Conservation (phyloP, 2,329 filamentous ascomycete genomes). For the Fusarium goolgardi region DNA sequence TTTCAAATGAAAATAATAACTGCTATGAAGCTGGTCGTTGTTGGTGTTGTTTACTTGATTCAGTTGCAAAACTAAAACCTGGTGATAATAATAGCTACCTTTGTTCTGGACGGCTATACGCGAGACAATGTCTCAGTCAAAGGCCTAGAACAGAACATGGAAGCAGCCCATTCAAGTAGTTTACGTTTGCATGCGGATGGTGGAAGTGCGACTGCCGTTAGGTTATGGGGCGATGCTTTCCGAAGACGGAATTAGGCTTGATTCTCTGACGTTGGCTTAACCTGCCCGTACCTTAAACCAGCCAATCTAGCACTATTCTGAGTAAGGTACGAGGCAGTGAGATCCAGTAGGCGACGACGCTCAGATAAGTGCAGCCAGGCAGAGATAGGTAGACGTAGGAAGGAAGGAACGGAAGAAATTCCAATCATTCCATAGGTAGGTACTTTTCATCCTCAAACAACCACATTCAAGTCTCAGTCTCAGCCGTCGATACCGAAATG, state of each 20-base stretch:
- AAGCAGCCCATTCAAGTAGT: constrained; percentile 17
- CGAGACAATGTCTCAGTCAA: constrained; percentile 26
- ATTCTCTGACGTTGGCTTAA: constrained; percentile 22
- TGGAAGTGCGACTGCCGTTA: constrained; percentile 9
- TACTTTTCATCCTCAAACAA: constrained; percentile 19
- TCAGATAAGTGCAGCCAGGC: constrained; percentile 3
- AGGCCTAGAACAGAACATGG: constrained; percentile 19
- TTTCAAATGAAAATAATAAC: constrained; percentile 7
- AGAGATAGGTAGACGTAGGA: neutral
- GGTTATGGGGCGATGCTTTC: constrained; percentile 31
- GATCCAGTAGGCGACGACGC: constrained; percentile 17
- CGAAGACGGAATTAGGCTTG: constrained; percentile 38
- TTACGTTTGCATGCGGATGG: constrained; percentile 31
- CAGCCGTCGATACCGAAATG: constrained; percentile 17
- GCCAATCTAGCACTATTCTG: constrained; percentile 14
- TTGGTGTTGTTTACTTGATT: neutral
- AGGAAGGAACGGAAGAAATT: constrained; percentile 33
- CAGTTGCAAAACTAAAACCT: neutral
- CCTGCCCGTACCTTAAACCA: constrained; percentile 21
- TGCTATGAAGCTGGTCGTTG: neutral
- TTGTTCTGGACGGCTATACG: constrained; percentile 6
- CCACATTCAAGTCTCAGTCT: constrained; percentile 22
- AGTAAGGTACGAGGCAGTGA: constrained; percentile 22
- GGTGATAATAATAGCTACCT: neutral
- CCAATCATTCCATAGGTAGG: constrained; percentile 10